These are phyloP conservation scores for Carex littledalei DNA, from an alignment of 176 grass and related monocot genomes.

Conservation along the genomic window DNA sequence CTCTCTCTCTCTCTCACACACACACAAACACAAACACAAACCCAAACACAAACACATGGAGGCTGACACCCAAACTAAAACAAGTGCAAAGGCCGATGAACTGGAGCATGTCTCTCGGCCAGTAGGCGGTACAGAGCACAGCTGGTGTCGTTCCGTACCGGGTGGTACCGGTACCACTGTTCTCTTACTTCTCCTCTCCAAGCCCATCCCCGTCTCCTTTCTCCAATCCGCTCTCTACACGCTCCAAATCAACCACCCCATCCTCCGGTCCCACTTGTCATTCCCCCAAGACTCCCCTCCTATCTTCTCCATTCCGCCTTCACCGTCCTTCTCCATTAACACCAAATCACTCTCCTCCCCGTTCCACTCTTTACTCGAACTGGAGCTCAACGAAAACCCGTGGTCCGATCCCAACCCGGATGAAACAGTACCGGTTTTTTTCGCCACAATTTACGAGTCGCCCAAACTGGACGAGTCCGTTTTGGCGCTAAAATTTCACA, in stretches of 20 bases:
- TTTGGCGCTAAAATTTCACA: slow-evolving; percentile 68
- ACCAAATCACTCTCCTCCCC: slow-evolving; percentile 15
- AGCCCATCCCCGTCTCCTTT: slow-evolving; percentile 11
- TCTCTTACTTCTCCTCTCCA: slow-evolving; percentile 48
- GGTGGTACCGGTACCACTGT: slow-evolving; percentile 78
- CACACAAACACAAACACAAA: background rate
- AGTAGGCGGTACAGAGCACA: slow-evolving; percentile 55
- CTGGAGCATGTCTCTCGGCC: slow-evolving; percentile 8
- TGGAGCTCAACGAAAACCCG: slow-evolving; percentile 73
- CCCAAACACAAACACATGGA: slow-evolving; percentile 27
- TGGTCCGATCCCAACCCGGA: slow-evolving; percentile 34
- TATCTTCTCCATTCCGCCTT: slow-evolving; percentile 33
- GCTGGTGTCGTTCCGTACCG: slow-evolving; percentile 62
- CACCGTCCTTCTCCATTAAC: background rate
- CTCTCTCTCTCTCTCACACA: background rate
- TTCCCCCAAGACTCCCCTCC: slow-evolving; percentile 25
- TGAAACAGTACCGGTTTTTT: slow-evolving; percentile 34
- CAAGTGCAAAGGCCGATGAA: slow-evolving; percentile 1
- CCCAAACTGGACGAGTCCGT: slow-evolving; percentile 15
- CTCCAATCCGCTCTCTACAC: slow-evolving; percentile 36
- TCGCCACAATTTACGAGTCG: slow-evolving; percentile 57
- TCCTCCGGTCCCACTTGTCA: slow-evolving; percentile 48
- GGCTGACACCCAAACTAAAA: background rate
- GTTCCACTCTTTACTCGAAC: slow-evolving; percentile 67
- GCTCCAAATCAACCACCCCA: slow-evolving; percentile 49